Evolutionary conservation across 495 filamentous ascomycete genomes (phyloP).

Genomic region (Schizothecium vesticola): DNA sequence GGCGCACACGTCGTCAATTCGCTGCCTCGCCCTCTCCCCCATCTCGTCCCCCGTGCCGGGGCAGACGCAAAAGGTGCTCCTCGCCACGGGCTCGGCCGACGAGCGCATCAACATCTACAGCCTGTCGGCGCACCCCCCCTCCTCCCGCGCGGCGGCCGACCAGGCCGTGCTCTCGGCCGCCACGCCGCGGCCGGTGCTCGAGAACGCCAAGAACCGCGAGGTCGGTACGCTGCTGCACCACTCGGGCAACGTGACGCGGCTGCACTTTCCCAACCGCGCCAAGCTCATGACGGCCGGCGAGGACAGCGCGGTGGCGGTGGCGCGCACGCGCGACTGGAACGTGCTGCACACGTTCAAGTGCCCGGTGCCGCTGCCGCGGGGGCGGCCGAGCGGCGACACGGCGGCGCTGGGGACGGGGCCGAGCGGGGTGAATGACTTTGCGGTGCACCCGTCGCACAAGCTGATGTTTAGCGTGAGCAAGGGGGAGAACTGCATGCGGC

Average conservation of each 20-base stretch:
- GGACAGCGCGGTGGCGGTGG: slow-evolving; percentile 83
- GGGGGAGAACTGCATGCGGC: slow-evolving; percentile 82
- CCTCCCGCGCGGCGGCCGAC: slow-evolving; percentile 33
- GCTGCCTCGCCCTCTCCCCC: slow-evolving; percentile 83
- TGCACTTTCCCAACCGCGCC: slow-evolving; percentile 77
- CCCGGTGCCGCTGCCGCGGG: slow-evolving; percentile 74
- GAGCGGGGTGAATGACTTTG: slow-evolving; percentile 89
- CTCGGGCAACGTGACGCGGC: slow-evolving; percentile 65
- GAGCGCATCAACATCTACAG: slow-evolving; percentile 93
- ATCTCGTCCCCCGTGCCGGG: slow-evolving; percentile 55
- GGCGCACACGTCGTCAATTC: slow-evolving; percentile 84
- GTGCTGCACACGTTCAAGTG: slow-evolving; percentile 86
- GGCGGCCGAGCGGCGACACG: slow-evolving; percentile 86
- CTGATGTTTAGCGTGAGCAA: slow-evolving; percentile 86
- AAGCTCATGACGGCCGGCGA: slow-evolving; percentile 82
- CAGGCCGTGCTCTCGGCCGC: slow-evolving; percentile 53
- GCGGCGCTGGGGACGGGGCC: slow-evolving; percentile 77
- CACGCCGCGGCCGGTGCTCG: slow-evolving; percentile 60
- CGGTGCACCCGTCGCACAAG: slow-evolving; percentile 93
- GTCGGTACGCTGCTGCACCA: slow-evolving; percentile 86
- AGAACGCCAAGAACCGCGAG: slow-evolving; percentile 82
- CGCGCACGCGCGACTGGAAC: slow-evolving; percentile 82
- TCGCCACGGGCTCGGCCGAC: slow-evolving; percentile 87
- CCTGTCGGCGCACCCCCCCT: slow-evolving; percentile 67
- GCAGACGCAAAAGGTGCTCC: slow-evolving; percentile 63